Evolutionary conservation across 306 rosid species (phyloP).

Genomic region (Pyrus pyrifolia): DNA sequence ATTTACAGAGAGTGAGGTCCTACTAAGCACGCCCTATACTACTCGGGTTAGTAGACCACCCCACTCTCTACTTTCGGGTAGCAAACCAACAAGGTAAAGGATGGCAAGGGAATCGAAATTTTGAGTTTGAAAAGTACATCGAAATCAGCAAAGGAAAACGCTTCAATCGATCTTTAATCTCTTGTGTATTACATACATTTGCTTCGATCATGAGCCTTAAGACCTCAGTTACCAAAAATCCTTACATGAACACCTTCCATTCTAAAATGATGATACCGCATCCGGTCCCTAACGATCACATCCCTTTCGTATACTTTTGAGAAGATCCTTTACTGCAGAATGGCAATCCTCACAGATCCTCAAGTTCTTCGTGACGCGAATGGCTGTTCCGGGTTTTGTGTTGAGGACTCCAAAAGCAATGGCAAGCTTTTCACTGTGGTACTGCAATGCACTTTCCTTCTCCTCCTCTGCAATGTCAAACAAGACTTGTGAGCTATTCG

Average conservation of each 20-base stretch:
- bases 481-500: constrained; percentile 36
- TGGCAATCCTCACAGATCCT: constrained; percentile 65
- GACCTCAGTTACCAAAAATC: constrained; percentile 42
- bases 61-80: no score
- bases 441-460: constrained; percentile 42
- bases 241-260: constrained; percentile 50
- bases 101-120: no score
- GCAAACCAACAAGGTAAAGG: no score
- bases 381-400: constrained; percentile 43
- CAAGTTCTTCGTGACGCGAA: constrained; percentile 45
- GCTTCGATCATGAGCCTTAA: no score
- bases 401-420: constrained; percentile 51
- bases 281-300: constrained; percentile 50
- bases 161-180: neutral
- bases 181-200: neutral
- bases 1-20: no score
- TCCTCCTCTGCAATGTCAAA: constrained; percentile 54
- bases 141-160: no score
- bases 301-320: constrained; percentile 37
- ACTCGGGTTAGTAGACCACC: no score
- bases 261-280: constrained; percentile 51
- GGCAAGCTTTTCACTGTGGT: constrained; percentile 59
- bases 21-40: no score
- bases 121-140: no score
- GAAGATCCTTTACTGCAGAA: constrained; percentile 45